Evolutionary conservation across 2,329 filamentous ascomycete species (phyloP).

Genomic region (Stenocarpella maydis): DNA sequence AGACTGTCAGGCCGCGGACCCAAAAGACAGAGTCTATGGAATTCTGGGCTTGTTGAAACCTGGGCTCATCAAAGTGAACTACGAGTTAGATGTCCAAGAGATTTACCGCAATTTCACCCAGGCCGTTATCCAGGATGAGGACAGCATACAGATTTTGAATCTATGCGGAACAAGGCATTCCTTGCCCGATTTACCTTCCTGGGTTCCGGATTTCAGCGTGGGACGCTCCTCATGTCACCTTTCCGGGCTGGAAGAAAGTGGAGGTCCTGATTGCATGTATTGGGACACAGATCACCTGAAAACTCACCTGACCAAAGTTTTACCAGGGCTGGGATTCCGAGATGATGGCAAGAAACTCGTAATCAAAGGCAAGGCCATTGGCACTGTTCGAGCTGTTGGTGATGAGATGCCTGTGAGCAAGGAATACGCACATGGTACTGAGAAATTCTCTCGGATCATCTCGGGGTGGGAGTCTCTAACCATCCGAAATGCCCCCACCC

Average conservation of each 20-base stretch:
- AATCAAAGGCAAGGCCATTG: background rate
- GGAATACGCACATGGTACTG: background rate
- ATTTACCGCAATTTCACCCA: background rate
- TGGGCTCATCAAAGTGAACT: background rate
- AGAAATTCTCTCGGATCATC: background rate
- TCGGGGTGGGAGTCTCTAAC: background rate
- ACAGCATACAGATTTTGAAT: background rate
- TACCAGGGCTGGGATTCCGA: background rate
- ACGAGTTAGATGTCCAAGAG: background rate
- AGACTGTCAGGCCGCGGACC: background rate
- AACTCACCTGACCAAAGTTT: background rate
- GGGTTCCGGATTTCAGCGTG: background rate
- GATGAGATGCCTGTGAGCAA: background rate
- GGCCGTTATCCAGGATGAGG: background rate
- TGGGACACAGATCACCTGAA: background rate
- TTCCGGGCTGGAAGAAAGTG: background rate
- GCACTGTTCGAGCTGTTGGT: background rate
- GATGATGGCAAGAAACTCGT: background rate
- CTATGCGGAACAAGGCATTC: background rate
- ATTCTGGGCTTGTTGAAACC: background rate
- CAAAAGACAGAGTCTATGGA: background rate
- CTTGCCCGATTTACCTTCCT: background rate
- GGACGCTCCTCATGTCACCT: background rate
- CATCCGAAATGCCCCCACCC: background rate
- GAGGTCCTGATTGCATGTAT: background rate